phyloP scores from a whole-genome alignment of 2,329 filamentous ascomycete species.

The Fusarium solani-melongenae region DNA sequence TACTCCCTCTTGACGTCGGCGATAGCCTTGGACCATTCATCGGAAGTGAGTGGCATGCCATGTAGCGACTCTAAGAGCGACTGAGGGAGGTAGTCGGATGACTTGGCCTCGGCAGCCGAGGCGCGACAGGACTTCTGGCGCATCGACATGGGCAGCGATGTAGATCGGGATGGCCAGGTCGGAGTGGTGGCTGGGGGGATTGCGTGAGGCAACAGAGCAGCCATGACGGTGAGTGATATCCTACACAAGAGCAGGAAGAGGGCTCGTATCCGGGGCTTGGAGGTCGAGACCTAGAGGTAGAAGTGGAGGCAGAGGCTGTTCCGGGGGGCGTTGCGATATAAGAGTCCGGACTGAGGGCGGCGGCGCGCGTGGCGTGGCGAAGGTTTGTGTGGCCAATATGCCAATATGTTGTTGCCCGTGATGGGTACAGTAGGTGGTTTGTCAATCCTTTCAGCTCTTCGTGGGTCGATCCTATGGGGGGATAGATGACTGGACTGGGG shows the following conservation, averaged over 20 bases:
- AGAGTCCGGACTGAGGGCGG: conserved; percentile 36
- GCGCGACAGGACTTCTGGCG: conserved; percentile 22
- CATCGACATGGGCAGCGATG: conserved; percentile 27
- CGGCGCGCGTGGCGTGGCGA: conserved; percentile 33
- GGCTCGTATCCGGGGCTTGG: conserved; percentile 10
- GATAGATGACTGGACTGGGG: background rate
- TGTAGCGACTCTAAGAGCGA: conserved; percentile 35
- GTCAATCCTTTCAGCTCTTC: conserved; percentile 29
- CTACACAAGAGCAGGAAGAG: background rate
- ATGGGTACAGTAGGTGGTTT: conserved; percentile 6
- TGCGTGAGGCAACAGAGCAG: conserved; percentile 32
- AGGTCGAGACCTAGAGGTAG: conserved; percentile 13
- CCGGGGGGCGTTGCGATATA: conserved; percentile 37
- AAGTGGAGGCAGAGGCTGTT: conserved; percentile 22
- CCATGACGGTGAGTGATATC: conserved; percentile 22
- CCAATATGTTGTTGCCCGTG: conserved; percentile 27
- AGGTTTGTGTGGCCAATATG: conserved; percentile 39
- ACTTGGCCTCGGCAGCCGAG: conserved; percentile 9
- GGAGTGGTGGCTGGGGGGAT: conserved; percentile 23
- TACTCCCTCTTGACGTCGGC: conserved; percentile 66
- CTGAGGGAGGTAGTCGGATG: conserved; percentile 25
- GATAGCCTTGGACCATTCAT: conserved; percentile 64
- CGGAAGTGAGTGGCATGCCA: conserved; percentile 55
- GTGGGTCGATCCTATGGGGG: conserved; percentile 20
- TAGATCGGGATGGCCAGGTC: conserved; percentile 20